These are phyloP conservation scores for Ganoderma resinaceum DNA, from an alignment of 1,284 basidiomycete species.

Conservation along the genomic window DNA sequence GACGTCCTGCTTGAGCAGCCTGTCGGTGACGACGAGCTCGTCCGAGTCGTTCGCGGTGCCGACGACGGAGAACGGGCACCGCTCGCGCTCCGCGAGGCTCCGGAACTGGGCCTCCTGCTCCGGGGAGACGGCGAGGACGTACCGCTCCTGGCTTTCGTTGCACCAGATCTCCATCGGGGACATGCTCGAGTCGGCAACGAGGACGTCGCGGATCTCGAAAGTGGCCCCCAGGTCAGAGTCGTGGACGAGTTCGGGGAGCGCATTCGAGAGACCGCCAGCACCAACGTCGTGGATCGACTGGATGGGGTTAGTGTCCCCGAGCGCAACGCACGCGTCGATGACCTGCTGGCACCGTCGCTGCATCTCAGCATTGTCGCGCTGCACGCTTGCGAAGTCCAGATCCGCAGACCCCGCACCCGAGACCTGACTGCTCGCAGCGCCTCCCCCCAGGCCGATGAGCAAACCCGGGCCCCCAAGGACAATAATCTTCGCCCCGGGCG, in stretches of 20 bases:
- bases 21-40: conserved; percentile 90
- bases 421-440: conserved; percentile 93
- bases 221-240: conserved; percentile 90
- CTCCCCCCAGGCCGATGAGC: conserved; percentile 96
- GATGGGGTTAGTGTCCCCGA: conserved; percentile 81
- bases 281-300: conserved; percentile 99
- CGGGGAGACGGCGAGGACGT: conserved; percentile 88
- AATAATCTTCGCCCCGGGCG: conserved; percentile 84
- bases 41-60: conserved; percentile 86
- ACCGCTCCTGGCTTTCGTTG: conserved; percentile 98
- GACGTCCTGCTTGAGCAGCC: conserved; percentile 80
- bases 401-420: conserved; percentile 90
- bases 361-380: conserved; percentile 99
- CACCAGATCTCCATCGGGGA: conserved; percentile 99
- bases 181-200: conserved; percentile 93
- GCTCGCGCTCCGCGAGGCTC: conserved; percentile 84
- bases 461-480: conserved; percentile 98
- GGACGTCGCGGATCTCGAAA: conserved; percentile 96
- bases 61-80: conserved; percentile 93
- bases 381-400: conserved; percentile 97
- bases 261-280: conserved; percentile 96
- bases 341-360: conserved; percentile 97
- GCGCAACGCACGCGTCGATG: conserved; percentile 87
- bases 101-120: conserved; percentile 71
- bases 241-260: conserved; percentile 96